Conservation (phyloP, 331 rosid species). For the Rosa hybrid region DNA sequence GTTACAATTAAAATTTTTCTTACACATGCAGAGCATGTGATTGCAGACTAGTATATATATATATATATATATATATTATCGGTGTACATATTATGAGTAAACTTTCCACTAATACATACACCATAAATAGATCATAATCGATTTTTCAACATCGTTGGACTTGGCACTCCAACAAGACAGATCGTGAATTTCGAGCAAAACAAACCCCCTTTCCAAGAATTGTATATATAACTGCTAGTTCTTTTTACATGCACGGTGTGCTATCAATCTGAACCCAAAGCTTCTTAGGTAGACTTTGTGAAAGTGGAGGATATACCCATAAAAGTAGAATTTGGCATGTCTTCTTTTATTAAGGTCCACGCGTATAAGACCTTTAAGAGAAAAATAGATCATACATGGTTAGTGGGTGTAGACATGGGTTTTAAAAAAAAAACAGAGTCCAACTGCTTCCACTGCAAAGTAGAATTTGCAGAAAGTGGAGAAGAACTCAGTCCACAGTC, state of each 20-base stretch:
- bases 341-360: slow-evolving; percentile 67
- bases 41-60: no score
- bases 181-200: not conserved
- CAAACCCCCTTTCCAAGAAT: not conserved
- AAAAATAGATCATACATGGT: not conserved
- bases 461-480: slow-evolving; percentile 40
- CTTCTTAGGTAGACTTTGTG: slow-evolving; percentile 19
- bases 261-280: slow-evolving; percentile 34
- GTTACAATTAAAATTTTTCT: no score
- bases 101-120: not conserved
- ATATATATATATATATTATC: no score
- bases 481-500: slow-evolving; percentile 36
- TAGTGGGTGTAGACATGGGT: not conserved
- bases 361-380: slow-evolving; percentile 49
- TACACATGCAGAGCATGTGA: no score
- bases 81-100: not conserved
- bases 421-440: slow-evolving; percentile 25
- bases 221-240: not conserved
- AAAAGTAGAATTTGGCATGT: slow-evolving; percentile 32
- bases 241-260: slow-evolving; percentile 6
- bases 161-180: not conserved
- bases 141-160: not conserved
- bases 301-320: slow-evolving; percentile 29
- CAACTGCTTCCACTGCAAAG: slow-evolving; percentile 79
- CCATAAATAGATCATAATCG: not conserved